Evolutionary conservation across 2,329 filamentous ascomycete genomes (phyloP), one percentile per base, ranked within the genome.

Genomic region (Coleophoma cylindrospora): DNA sequence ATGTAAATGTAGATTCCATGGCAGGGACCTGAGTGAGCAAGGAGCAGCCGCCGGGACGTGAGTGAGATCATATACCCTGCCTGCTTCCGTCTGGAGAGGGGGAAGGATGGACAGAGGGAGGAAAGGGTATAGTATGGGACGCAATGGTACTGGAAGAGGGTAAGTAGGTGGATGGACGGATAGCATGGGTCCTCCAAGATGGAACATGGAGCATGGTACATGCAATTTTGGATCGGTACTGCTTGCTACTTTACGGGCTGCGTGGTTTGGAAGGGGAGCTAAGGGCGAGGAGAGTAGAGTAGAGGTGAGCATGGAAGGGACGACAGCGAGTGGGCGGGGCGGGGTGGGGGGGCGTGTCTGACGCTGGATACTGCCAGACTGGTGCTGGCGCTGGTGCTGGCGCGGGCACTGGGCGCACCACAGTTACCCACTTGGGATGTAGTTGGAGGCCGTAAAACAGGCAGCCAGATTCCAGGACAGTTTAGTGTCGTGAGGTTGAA

Each of bases 61-160:
- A 54, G 52, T 60, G 52, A 61, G 56, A 60, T 59, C 49, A 61
- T 55, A 56, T 61, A 61, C 56, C 57, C 53, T 58, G 53, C 48
- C 45, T 44, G 46, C 38, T 54, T 50, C 55, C 21, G 41, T 44
- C 41, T 44, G 21, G 17, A 11, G 41, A 44, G 21, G 41, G n/a
- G 41, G 41, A 15, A 13, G 12, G 38, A 21, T 41, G 27, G 27
- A 2, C 3, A 27, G 27, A 8, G 27, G 27, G 6, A 27, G 27
- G 27, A 27, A 27, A 27, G 27, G 27, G 27, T 27, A 7, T 27
- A 27, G 27, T 27, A 27, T 27, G 27, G 27, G 27, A 27, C 9
- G 27, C 7, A 6, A 27, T 27, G 9, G 27, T 27, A 27, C 27
- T 27, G 27, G 2, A 27, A 27, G 9, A 27, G 27, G 27, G 27